phyloP scores from a whole-genome alignment of 345 rosid species.

The Acer yangbiense region DNA sequence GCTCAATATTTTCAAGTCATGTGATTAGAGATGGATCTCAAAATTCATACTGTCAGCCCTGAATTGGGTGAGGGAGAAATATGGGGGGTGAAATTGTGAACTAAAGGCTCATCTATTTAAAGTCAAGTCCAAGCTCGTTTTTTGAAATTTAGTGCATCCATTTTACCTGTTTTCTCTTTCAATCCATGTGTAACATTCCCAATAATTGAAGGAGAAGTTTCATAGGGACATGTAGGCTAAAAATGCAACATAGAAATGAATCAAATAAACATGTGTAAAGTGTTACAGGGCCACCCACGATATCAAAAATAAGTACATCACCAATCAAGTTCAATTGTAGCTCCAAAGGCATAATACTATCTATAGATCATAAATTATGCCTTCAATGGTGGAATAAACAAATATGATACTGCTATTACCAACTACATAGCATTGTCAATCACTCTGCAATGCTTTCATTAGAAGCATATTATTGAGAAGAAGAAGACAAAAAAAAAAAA shows the following conservation, averaged over 20 bases:
- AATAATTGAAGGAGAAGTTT: not conserved
- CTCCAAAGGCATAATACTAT: not conserved
- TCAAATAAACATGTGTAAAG: constrained; percentile 17
- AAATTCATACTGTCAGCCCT: not conserved
- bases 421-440: too few relatives aligned
- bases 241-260: constrained; percentile 18
- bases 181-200: not conserved
- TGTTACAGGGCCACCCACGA: not conserved
- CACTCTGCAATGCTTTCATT: not conserved
- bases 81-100: not conserved
- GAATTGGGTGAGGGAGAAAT: not conserved
- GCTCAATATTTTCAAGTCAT: too few relatives aligned
- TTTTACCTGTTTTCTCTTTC: not conserved
- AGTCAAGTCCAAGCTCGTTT: not conserved
- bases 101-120: not conserved
- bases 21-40: not conserved
- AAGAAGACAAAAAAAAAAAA: not conserved
- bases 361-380: not conserved
- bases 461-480: constrained; percentile 4
- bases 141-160: not conserved
- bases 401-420: too few relatives aligned
- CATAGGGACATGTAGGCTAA: not conserved
- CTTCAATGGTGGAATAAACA: not conserved
- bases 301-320: not conserved
- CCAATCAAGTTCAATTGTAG: not conserved